Evolutionary conservation across 2,329 filamentous ascomycete species (phyloP).

Genomic region (Myriosclerotinia curreyana): DNA sequence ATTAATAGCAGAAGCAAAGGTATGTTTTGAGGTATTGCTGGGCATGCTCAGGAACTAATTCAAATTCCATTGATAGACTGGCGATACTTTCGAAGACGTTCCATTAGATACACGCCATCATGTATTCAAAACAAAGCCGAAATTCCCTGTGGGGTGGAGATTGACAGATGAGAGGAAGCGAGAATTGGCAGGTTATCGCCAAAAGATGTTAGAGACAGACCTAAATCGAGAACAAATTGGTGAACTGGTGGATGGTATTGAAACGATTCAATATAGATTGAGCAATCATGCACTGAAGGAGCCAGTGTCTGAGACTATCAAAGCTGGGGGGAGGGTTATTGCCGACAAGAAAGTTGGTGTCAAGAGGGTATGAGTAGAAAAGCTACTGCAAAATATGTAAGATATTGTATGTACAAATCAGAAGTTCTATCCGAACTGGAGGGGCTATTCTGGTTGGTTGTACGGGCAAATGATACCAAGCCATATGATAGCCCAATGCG

Average conservation of each 20-base stretch:
- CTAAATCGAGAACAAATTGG: slow-evolving; percentile 52
- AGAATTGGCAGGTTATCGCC: slow-evolving; percentile 62
- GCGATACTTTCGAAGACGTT: slow-evolving; percentile 82
- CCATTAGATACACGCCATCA: slow-evolving; percentile 88
- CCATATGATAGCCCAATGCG: neutral
- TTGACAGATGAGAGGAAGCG: slow-evolving; percentile 67
- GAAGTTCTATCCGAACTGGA: neutral
- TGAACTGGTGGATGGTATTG: slow-evolving; percentile 56
- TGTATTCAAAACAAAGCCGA: slow-evolving; percentile 61
- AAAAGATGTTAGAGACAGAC: slow-evolving; percentile 53
- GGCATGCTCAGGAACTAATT: slow-evolving; percentile 25
- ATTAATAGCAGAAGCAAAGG: slow-evolving; percentile 71
- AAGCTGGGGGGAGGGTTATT: slow-evolving; percentile 25
- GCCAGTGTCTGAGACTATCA: slow-evolving; percentile 34
- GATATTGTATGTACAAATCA: slow-evolving; percentile 28
- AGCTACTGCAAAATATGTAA: slow-evolving; percentile 25
- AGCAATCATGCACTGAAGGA: slow-evolving; percentile 27
- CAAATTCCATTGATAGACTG: slow-evolving; percentile 54
- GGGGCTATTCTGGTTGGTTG: neutral
- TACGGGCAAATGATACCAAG: slow-evolving; percentile 1
- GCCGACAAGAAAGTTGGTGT: slow-evolving; percentile 33
- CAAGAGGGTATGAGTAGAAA: slow-evolving; percentile 28
- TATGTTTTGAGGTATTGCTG: slow-evolving; percentile 37
- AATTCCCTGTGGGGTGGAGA: slow-evolving; percentile 80
- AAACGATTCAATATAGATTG: slow-evolving; percentile 47